These are phyloP conservation scores for Globisporangium mamillatum DNA, from an alignment of 352 stramenopile species.

Conservation along the genomic window DNA sequence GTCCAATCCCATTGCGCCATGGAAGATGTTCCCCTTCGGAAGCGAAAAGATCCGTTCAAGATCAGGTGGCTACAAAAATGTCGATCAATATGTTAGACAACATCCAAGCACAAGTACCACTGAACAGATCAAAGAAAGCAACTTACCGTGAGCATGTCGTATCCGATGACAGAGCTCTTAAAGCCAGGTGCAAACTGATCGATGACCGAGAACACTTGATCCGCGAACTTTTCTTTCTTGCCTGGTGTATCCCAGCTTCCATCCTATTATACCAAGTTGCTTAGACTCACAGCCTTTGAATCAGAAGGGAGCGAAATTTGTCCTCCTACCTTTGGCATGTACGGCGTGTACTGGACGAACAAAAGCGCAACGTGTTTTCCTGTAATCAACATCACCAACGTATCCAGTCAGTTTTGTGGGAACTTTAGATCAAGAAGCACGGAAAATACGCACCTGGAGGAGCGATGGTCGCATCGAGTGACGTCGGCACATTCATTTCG, in stretches of 20 bases:
- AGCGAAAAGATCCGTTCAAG: slow-evolving; percentile 88
- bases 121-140: neutral
- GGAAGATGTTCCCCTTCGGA: slow-evolving; percentile 88
- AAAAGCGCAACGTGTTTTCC: slow-evolving; percentile 89
- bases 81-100: neutral
- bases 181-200: slow-evolving; percentile 88
- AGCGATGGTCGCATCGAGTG: slow-evolving; percentile 74
- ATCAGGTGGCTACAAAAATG: slow-evolving; percentile 59
- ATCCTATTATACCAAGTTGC: slow-evolving; percentile 30
- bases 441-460: slow-evolving; percentile 39
- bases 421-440: neutral
- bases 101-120: neutral
- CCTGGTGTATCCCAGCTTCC: slow-evolving; percentile 69
- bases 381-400: slow-evolving; percentile 12
- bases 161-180: slow-evolving; percentile 74
- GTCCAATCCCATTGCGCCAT: slow-evolving; percentile 87
- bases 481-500: slow-evolving; percentile 91
- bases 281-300: neutral
- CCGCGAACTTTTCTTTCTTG: slow-evolving; percentile 79
- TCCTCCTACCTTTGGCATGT: slow-evolving; percentile 59
- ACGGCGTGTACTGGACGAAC: slow-evolving; percentile 91
- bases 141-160: slow-evolving; percentile 82
- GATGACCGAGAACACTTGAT: slow-evolving; percentile 84
- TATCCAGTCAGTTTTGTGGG: neutral
- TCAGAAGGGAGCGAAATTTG: neutral